These are phyloP conservation scores for Cryptococcus depauperatus DNA, from an alignment of 1,284 basidiomycete genomes.

Conservation along the genomic window DNA sequence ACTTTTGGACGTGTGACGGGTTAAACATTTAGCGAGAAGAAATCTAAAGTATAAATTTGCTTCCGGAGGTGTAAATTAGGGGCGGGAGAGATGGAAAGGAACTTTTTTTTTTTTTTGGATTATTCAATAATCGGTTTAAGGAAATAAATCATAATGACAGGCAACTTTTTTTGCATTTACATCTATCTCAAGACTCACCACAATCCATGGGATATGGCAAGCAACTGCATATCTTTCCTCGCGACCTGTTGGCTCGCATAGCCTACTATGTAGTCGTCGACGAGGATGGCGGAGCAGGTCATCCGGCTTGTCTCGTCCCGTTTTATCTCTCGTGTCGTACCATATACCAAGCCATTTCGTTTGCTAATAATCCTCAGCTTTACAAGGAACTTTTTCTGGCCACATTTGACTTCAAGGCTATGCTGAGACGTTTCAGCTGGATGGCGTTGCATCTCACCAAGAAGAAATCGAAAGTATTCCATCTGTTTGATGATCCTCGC, in stretches of 20 bases:
- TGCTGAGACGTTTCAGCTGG: slow-evolving; percentile 36
- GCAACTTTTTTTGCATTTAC: no score
- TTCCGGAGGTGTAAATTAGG: no score
- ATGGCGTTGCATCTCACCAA: slow-evolving; percentile 25
- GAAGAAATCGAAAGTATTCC: slow-evolving; percentile 18
- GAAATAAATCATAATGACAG: no score
- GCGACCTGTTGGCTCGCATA: slow-evolving; percentile 23
- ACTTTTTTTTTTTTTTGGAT: no score
- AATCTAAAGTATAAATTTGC: no score
- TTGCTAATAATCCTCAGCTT: slow-evolving; percentile 42
- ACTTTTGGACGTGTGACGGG: no score
- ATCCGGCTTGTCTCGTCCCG: slow-evolving; percentile 27
- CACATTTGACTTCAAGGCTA: slow-evolving; percentile 42
- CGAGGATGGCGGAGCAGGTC: no score
- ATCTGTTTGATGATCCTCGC: slow-evolving; percentile 31
- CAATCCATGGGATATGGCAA: no score
- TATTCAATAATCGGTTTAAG: no score
- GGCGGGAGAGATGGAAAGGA: no score
- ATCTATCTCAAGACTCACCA: no score
- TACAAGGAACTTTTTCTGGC: slow-evolving; percentile 42
- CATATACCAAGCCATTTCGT: slow-evolving; percentile 35
- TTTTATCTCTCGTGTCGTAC: slow-evolving; percentile 28
- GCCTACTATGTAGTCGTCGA: slow-evolving; percentile 28
- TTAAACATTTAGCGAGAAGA: no score
- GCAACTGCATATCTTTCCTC: slow-evolving; percentile 19